Base-by-base conservation (phyloP, 2,329 filamentous ascomycete species). In the Ascocoryne sarcoides region DNA sequence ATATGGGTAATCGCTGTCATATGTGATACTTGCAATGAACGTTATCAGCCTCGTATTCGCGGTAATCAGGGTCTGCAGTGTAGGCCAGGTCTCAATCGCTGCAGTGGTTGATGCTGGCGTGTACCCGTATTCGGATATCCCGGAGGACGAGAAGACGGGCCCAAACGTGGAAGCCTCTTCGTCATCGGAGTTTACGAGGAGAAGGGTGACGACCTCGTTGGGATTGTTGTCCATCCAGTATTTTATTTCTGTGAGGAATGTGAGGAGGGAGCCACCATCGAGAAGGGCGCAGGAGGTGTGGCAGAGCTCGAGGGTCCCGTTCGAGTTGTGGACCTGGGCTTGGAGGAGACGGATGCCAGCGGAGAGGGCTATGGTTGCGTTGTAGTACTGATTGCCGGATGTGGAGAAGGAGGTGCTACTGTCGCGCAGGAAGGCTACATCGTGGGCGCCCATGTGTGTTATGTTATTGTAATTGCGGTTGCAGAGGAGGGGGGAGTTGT, bases 401-500 rank as follows among this genome's bases (percentile, higher is more conserved):
- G 44, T 79, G 62, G 42, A 67, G 60, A 1, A 67, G 66, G 7
- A 68, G 52, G 37, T 65, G 49, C 30, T 39, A 12, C 35, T 36
- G 28, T 57, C 48, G 34, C 79, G 76, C 30, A 79, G 70, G 53
- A 84, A 84, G 28, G 76, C 70, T 10, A 71, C 73, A 62, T 84
- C 71, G 61, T 84, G 81, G 5, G 79, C 68, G 17, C 78, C 81
- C 55, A 90, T 75, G 60, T 89, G 74, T 3, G 84, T 89, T 52
- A 92, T 74, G 50, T 82, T 76, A 64, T 77, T 79, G 66, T 92
- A 92, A 14, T 74, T 65, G 48, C 75, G 76, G 46, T 65, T 67
- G 67, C 86, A 92, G 30, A 92, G 73, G 32, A 70, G 65, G 0
- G 84, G 82, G 1, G 82, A 87, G 68, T 90, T 90, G 65, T 92